phyloP scores from a whole-genome alignment of 305 asterid genomes.

The Solanum hybrid region DNA sequence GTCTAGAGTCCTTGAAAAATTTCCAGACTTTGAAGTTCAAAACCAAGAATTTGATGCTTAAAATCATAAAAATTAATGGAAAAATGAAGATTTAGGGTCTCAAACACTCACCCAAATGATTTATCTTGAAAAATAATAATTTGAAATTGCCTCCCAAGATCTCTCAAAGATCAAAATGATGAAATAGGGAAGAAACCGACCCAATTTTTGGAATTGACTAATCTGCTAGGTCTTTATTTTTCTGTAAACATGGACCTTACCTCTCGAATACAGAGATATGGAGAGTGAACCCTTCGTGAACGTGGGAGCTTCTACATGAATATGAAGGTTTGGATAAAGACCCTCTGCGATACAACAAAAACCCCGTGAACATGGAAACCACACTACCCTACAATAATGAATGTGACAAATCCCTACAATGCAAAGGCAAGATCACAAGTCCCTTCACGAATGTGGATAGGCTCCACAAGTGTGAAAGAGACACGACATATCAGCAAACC shows the following conservation, averaged over 20 bases:
- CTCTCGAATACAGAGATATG: not conserved
- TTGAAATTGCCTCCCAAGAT: not conserved
- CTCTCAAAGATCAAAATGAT: not conserved
- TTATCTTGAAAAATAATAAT: not conserved
- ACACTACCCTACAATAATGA: not conserved
- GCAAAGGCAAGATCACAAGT: not conserved
- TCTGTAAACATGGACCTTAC: not conserved
- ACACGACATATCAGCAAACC: not conserved
- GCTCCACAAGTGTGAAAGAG: not conserved
- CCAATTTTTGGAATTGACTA: not conserved
- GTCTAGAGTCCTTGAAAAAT: not conserved
- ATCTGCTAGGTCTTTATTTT: not conserved
- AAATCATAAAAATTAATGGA: too few species aligned
- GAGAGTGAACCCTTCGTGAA: not conserved
- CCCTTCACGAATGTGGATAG: not conserved
- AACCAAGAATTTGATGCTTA: not conserved
- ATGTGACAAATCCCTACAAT: not conserved
- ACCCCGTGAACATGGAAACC: not conserved
- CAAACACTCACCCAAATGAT: not conserved
- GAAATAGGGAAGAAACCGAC: not conserved
- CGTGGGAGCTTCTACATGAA: not conserved
- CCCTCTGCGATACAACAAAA: not conserved
- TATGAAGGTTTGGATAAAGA: not conserved
- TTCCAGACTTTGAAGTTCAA: not conserved
- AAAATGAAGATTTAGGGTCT: not conserved